phyloP scores from a whole-genome alignment of 345 rosid species.

The Rhodamnia rubescens region DNA sequence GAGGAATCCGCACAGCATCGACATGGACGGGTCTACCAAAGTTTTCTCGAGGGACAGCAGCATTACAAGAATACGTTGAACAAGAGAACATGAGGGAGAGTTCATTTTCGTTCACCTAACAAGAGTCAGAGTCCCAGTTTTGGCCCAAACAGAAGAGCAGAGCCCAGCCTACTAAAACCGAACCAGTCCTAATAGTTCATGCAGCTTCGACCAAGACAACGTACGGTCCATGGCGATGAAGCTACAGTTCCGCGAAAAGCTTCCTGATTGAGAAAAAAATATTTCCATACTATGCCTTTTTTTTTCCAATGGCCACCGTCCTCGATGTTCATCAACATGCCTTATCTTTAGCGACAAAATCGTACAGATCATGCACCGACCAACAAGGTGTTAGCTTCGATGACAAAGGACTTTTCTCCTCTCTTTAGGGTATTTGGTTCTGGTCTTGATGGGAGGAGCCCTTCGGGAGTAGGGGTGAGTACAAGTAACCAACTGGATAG shows the following conservation, averaged over 20 bases:
- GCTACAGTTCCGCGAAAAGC: too few relatives aligned
- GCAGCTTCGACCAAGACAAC: background rate
- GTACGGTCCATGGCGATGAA: background rate
- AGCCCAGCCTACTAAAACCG: background rate
- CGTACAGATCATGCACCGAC: too few relatives aligned
- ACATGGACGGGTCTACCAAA: background rate
- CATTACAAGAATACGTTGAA: background rate
- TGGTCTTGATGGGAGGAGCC: too few relatives aligned
- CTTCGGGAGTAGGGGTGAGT: too few relatives aligned
- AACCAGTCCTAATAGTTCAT: background rate
- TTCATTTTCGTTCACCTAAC: background rate
- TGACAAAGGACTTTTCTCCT: too few relatives aligned
- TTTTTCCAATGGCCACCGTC: background rate
- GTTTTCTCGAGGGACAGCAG: background rate
- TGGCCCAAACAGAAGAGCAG: background rate
- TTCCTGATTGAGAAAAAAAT: background rate
- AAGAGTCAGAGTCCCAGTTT: background rate
- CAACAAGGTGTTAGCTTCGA: too few relatives aligned
- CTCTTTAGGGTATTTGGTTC: too few relatives aligned
- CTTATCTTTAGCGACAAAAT: background rate
- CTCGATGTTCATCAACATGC: rapidly evolving
- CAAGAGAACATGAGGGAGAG: background rate
- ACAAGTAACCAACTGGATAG: too few relatives aligned
- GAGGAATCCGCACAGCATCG: background rate
- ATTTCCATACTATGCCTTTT: background rate